Percentiles rank a stretch among this genome's conserved stretches.
Evolutionary conservation across 352 stramenopile species (phyloP).

Genomic region (Hyaloperonospora arabidopsidis): DNA sequence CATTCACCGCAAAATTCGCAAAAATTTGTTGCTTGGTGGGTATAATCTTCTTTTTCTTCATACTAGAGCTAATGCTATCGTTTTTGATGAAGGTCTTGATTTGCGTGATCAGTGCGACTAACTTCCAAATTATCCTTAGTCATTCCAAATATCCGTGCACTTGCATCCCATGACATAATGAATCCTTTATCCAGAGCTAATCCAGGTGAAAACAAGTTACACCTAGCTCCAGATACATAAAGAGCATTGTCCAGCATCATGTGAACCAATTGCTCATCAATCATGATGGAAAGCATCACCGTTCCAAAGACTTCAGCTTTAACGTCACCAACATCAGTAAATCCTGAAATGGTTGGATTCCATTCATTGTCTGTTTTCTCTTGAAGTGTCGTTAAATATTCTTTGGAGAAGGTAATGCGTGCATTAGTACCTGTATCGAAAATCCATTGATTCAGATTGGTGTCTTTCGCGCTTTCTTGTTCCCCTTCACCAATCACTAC

Average conservation of each 20-base stretch:
- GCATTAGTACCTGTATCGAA: constrained; percentile 4
- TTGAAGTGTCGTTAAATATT: not conserved
- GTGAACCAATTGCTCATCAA: constrained; percentile 8
- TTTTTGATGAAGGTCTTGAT: not conserved
- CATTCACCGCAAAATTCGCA: constrained; percentile 7
- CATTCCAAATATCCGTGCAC: constrained; percentile 3
- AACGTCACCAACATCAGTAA: not conserved
- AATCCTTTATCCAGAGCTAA: constrained; percentile 2
- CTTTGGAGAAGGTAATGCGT: not conserved
- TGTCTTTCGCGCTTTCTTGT: not conserved
- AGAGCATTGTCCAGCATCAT: constrained; percentile 5
- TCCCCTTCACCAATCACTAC: not conserved
- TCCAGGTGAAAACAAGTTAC: constrained; percentile 8
- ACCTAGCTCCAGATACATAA: constrained; percentile 4
- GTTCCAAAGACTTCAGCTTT: not conserved
- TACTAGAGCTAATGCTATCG: not conserved
- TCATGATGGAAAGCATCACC: not conserved
- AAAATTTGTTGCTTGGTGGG: not conserved
- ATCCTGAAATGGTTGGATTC: no score
- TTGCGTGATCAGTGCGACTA: constrained; percentile 5
- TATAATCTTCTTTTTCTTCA: not conserved
- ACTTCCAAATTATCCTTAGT: constrained; percentile 5
- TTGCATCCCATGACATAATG: constrained; percentile 3
- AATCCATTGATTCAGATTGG: not conserved
- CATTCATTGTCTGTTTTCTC: not conserved